Base-by-base conservation (phyloP, 306 rosid genomes). In the Rosa rugosa region DNA sequence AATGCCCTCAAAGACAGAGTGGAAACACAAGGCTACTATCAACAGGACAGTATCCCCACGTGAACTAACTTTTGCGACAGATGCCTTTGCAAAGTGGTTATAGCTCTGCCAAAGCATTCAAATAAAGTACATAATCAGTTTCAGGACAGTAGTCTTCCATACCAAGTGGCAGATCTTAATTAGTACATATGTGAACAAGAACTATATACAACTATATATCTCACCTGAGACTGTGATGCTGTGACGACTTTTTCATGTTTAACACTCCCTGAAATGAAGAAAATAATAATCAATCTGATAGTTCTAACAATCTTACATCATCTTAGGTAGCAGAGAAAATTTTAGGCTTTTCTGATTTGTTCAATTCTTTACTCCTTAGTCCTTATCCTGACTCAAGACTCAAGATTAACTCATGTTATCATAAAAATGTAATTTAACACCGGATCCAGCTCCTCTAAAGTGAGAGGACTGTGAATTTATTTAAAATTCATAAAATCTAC, bases 1-100 rank as follows among this genome's bases (percentile, higher is more conserved):
- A 59, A 94, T 86, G 60, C 98, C 96, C 87, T 94, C 96, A 50
- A 94, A 94, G 34, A 94, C 86, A 0, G 98, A 94, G 77, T 94
- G 97, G 69, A 86, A 92, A 69, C 98, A 94, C 65, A 94, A 83
- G 18, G 97, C 98, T 10, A 88, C 57, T 1, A 94, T 93, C 80
- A 93, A 79, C 79, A 93, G 63, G 67, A 93, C 71, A 73, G 88
- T 86, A 56, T 90, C 97, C 73, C 94, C 98, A 38, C 90, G 10
- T 65, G 98, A 94, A 72, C 60, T 80, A 16, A 51, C 75, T n/a
- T 82, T 40, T 66, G 83, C 79, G n/a, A 92, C 78, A 42, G 62
- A 69, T 27, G 60, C 47, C 41, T 77, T 69, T 11, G 80, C 83
- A n/a, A 72, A 71, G 72, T 89, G 85, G 64, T 70, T 50, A 44